Base-by-base conservation (phyloP, 2,329 filamentous ascomycete species). In the Rutstroemia sp. region DNA sequence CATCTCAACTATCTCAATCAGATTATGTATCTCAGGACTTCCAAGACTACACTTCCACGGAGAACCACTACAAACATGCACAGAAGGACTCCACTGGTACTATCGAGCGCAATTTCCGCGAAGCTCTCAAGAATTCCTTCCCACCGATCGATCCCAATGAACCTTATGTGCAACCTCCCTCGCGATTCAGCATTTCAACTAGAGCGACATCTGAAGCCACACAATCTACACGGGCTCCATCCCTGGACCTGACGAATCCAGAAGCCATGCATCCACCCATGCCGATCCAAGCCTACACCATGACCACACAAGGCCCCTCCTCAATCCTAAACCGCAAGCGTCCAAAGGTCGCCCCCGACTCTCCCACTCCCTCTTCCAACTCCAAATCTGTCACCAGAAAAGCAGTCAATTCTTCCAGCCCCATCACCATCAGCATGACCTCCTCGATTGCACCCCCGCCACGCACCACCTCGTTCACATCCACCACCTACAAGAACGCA, bases 401-500 rank as follows among this genome's bases (percentile, higher is more conserved):
- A 58, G 61, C 67, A 10, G 58, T 69, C 25, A 61, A 59, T 19
- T 58, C 55, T 5, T 52, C 57, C 14, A 61, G 61, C 5, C 67
- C 66, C n/a, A 60, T 68, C 9, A 66, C 65, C 49, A 66, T 69
- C 58, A 65, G 55, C 42, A 67, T 69, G 62, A 48, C 60, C 5
- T 60, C 58, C n/a, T 45, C 54, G 14, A 49, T 58, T 5, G 19
- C 57, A 9, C 12, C 19, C 46, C 18, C 49, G 25, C 25, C 49
- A 21, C n/a, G 41, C 44, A 56, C 49, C 14, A 14, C 14, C 18
- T 14, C 23, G 16, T 30, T 18, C 2, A n/a, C 19, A 12, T 45
- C 49, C 42, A 52, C 53, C 5, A 2, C 14, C 25, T 37, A 63
- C 49, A 59, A 58, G 12, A 55, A 77, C 63, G 88, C 78, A 61